A percentile compares a stretch with the other conserved stretches of the same genome.
These are phyloP conservation scores for Bathelium albidoporum DNA, from an alignment of 495 filamentous ascomycete species.

Conservation along the genomic window DNA sequence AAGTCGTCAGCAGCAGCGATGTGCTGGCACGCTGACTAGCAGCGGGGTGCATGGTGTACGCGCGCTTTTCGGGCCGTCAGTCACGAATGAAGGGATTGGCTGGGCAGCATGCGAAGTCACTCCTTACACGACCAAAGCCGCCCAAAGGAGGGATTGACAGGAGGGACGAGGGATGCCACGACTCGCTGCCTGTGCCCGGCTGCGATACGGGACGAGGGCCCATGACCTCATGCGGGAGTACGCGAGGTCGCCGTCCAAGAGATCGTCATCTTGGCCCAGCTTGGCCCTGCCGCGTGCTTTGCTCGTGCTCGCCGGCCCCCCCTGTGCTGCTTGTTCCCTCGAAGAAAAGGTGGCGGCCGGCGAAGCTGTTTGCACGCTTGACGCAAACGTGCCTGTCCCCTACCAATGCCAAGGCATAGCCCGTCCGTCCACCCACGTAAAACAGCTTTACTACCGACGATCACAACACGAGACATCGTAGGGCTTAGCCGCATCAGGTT, in stretches of 20 bases:
- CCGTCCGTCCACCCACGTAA: neutral
- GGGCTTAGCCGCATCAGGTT: neutral
- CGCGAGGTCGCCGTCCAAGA: neutral
- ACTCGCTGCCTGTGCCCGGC: neutral
- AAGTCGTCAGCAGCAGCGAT: neutral
- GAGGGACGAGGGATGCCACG: neutral
- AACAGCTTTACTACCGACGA: neutral
- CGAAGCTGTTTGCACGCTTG: neutral
- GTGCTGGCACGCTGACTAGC: neutral
- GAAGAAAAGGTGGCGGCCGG: neutral
- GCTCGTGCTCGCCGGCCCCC: too few species aligned
- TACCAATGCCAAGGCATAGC: neutral
- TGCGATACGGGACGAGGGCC: neutral
- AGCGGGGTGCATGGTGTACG: neutral
- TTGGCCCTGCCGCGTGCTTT: too few species aligned
- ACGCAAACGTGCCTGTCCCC: neutral
- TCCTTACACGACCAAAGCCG: neutral
- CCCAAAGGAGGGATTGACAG: neutral
- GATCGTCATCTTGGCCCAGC: too few species aligned
- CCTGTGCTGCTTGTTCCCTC: neutral
- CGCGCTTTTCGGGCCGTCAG: neutral
- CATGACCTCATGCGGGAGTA: slow-evolving; percentile 2
- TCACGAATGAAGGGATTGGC: neutral
- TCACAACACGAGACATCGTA: neutral
- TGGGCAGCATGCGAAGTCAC: neutral